A percentile compares a stretch with the other conserved stretches of the same genome.
Evolutionary conservation across 306 rosid genomes (phyloP).

Genomic region (apple (Malus domestica)): DNA sequence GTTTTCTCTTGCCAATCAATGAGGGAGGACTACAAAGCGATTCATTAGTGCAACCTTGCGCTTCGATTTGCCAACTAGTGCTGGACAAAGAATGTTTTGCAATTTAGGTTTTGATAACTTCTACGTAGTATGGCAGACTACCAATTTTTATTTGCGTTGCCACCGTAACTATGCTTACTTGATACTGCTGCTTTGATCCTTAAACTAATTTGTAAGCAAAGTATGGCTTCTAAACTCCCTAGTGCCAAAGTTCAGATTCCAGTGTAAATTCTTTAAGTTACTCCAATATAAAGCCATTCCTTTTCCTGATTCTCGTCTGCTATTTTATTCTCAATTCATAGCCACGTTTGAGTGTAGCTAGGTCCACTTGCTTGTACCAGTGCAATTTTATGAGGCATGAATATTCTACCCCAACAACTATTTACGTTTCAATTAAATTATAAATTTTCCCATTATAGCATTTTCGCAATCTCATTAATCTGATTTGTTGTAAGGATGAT

Average conservation of each 20-base stretch:
- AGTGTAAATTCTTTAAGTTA: neutral
- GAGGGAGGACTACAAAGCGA: no score
- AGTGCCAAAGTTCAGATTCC: neutral
- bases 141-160: no score
- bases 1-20: neutral
- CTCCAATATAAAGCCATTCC: constrained; percentile 9
- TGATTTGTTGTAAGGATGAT: no score
- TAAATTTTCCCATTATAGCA: no score
- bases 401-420: neutral
- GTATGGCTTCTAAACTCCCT: constrained; percentile 3
- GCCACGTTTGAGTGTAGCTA: neutral
- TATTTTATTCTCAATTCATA: neutral
- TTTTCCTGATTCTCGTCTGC: constrained; percentile 2
- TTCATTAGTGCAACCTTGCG: no score
- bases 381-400: neutral
- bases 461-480: no score
- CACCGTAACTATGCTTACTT: neutral
- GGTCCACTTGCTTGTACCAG: neutral
- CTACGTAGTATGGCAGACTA: no score
- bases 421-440: neutral
- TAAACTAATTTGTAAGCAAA: constrained; percentile 5
- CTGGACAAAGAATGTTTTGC: no score
- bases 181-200: neutral
- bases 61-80: no score
- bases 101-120: no score